Percentiles rank a stretch among this genome's conserved stretches.
Evolutionary conservation across 371 early-diverging fungal species (phyloP).

Genomic region (Haplosporangium sp.): DNA sequence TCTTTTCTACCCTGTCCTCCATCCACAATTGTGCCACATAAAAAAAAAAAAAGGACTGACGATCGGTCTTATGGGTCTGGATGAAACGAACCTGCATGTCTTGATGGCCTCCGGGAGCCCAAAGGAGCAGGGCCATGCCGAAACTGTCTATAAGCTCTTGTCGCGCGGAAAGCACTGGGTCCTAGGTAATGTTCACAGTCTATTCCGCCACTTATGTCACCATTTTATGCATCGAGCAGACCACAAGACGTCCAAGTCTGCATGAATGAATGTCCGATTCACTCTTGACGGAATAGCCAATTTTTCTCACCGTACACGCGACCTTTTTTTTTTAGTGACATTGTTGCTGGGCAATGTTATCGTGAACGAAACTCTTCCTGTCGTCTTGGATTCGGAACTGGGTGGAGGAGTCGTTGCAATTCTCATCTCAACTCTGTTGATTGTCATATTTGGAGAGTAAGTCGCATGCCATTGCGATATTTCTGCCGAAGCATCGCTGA

Average conservation of each 20-base stretch:
- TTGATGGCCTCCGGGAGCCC: constrained; percentile 76
- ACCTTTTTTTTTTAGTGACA: constrained; percentile 65
- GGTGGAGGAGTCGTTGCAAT: constrained; percentile 89
- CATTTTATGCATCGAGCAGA: too few relatives aligned
- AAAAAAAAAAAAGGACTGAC: constrained; percentile 71
- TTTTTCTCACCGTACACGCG: neutral
- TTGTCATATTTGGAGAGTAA: constrained; percentile 95
- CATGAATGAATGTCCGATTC: too few relatives aligned
- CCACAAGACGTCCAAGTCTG: too few relatives aligned
- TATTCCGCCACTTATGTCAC: too few relatives aligned
- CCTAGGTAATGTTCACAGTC: constrained; percentile 60
- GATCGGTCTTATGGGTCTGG: constrained; percentile 85
- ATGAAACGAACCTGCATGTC: constrained; percentile 74
- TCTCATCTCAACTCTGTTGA: constrained; percentile 84
- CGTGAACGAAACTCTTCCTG: constrained; percentile 94
- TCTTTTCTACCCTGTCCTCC: neutral
- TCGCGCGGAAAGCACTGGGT: constrained; percentile 84
- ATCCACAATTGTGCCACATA: neutral
- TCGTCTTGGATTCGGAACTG: constrained; percentile 82
- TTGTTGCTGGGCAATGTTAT: constrained; percentile 91
- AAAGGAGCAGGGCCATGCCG: constrained; percentile 73
- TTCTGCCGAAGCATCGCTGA: too few relatives aligned
- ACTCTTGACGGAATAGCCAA: too few relatives aligned
- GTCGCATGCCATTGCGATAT: constrained; percentile 50
- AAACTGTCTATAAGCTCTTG: constrained; percentile 73